Percentiles rank a stretch among this genome's conserved stretches.
Conservation (phyloP, 192 early-diverging fungal species). For the Coemansia sp. region DNA sequence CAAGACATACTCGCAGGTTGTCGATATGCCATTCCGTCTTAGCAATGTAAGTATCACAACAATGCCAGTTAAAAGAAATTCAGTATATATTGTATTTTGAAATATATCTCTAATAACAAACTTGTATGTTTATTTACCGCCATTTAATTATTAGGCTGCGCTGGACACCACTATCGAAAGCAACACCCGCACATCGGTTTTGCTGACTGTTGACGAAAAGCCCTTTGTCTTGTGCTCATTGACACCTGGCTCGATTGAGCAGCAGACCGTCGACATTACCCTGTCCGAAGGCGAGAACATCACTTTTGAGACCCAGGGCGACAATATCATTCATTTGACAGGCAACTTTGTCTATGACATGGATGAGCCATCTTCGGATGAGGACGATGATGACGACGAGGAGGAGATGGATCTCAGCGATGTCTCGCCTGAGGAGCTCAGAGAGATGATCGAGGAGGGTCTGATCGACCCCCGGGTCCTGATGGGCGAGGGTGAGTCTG, state of each 20-base stretch:
- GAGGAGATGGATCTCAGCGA: slow-evolving; percentile 36
- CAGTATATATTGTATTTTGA: not conserved
- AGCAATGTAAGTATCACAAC: slow-evolving; percentile 61
- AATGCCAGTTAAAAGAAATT: not conserved
- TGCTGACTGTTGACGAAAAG: slow-evolving; percentile 69
- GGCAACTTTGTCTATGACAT: slow-evolving; percentile 40
- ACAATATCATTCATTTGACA: slow-evolving; percentile 54
- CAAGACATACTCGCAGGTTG: slow-evolving; percentile 77
- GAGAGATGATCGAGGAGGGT: slow-evolving; percentile 37
- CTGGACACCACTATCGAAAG: slow-evolving; percentile 59
- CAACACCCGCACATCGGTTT: slow-evolving; percentile 65
- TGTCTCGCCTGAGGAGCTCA: slow-evolving; percentile 29
- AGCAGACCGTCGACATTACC: slow-evolving; percentile 68
- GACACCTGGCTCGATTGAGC: slow-evolving; percentile 74
- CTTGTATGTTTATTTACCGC: not conserved
- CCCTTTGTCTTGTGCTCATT: slow-evolving; percentile 82
- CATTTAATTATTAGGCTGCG: slow-evolving; percentile 62
- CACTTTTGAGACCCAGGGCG: slow-evolving; percentile 71
- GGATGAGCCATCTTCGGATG: slow-evolving; percentile 13
- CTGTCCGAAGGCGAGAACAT: slow-evolving; percentile 82
- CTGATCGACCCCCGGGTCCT: slow-evolving; percentile 28
- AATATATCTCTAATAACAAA: not conserved
- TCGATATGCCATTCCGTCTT: slow-evolving; percentile 78
- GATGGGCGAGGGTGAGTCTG: slow-evolving; percentile 31
- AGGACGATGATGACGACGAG: slow-evolving; percentile 54